Evolutionary conservation across 1,284 basidiomycete genomes (phyloP).

Genomic region (Caloboletus inedulis): DNA sequence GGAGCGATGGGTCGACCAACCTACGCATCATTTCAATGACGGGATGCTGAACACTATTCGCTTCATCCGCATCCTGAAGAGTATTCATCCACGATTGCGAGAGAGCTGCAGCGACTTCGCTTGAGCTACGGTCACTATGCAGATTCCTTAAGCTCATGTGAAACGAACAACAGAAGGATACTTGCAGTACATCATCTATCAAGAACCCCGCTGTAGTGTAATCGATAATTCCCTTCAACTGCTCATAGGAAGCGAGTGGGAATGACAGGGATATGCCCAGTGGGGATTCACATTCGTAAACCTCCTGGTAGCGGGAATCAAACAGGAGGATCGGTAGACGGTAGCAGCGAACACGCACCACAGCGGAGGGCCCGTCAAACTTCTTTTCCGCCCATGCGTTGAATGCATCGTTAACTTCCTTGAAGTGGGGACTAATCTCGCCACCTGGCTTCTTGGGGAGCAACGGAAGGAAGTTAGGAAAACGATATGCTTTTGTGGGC

Average conservation of each 20-base stretch:
- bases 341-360: conserved; percentile 5
- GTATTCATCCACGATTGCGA: not conserved
- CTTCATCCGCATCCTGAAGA: not conserved
- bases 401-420: conserved; percentile 15
- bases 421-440: conserved; percentile 18
- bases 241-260: conserved; percentile 16
- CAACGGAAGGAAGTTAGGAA: conserved; percentile 17
- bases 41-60: not conserved
- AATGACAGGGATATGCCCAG: conserved; percentile 11
- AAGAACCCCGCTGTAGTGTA: conserved; percentile 9
- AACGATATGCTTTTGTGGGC: conserved; percentile 6
- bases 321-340: too few relatives aligned
- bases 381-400: conserved; percentile 18
- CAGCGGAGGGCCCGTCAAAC: conserved; percentile 11
- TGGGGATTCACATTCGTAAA: not conserved
- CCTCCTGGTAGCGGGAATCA: not conserved
- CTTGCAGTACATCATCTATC: not conserved
- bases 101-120: not conserved
- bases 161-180: conserved; percentile 15
- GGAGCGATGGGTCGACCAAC: not conserved
- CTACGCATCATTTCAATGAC: not conserved
- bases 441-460: conserved; percentile 20
- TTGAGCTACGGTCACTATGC: not conserved
- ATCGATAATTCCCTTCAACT: conserved; percentile 17
- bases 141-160: not conserved